A percentile compares a stretch with the other conserved stretches of the same genome.
These are phyloP conservation scores for Acanthamoeba triangularis DNA, from an alignment of 208 protist species.

Conservation along the genomic window DNA sequence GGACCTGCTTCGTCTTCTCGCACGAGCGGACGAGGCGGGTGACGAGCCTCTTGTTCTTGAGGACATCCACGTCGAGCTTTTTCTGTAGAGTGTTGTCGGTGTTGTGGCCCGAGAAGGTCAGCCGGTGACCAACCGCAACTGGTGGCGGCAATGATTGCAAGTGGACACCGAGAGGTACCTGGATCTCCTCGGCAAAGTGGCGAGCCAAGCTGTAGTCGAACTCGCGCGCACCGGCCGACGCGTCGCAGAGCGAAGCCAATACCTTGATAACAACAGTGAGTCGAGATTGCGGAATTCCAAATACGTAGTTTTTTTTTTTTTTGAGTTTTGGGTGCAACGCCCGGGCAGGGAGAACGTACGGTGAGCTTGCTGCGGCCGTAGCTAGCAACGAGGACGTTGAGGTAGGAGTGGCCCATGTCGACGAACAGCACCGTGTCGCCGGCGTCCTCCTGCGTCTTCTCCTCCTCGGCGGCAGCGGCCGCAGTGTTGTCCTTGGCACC, in stretches of 20 bases:
- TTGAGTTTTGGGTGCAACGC: too few relatives aligned
- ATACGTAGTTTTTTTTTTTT: too few relatives aligned
- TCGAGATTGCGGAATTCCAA: too few relatives aligned
- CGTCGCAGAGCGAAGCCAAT: conserved; percentile 57
- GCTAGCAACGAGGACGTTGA: conserved; percentile 24
- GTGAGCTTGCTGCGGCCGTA: conserved; percentile 43
- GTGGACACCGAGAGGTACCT: neutral
- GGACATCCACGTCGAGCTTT: conserved; percentile 42
- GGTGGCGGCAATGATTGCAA: too few relatives aligned
- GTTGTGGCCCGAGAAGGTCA: too few relatives aligned
- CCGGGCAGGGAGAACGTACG: neutral
- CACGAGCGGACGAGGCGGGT: neutral
- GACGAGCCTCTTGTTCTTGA: conserved; percentile 15
- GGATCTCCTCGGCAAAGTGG: conserved; percentile 55
- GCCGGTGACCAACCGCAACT: neutral
- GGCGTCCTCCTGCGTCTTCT: conserved; percentile 41
- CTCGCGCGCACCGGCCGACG: conserved; percentile 47
- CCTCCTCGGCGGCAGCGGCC: neutral
- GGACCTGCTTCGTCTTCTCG: conserved; percentile 63
- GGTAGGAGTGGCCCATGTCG: conserved; percentile 68
- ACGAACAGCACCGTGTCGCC: conserved; percentile 63
- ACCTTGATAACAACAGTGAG: neutral
- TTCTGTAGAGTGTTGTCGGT: neutral
- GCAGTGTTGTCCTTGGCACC: conserved; percentile 13
- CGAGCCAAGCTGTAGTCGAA: conserved; percentile 42